A percentile compares a stretch with the other conserved stretches of the same genome.
These are phyloP conservation scores for Botryotinia narcissicola DNA, from an alignment of 2,329 filamentous ascomycete species.

Conservation along the genomic window DNA sequence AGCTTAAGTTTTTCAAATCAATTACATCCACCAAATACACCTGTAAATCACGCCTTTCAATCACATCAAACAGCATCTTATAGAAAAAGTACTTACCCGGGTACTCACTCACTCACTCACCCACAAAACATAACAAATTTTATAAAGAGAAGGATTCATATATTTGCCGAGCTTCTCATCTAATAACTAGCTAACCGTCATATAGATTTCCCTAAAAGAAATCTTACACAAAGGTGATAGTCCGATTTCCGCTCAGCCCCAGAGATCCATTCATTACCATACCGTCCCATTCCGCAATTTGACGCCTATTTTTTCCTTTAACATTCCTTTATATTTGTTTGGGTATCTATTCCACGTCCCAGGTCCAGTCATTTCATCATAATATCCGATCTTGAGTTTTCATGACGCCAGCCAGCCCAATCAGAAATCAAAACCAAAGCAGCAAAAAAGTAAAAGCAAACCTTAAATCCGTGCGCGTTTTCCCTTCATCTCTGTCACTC, in stretches of 20 bases:
- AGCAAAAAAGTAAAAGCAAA: not conserved
- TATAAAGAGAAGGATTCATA: not conserved
- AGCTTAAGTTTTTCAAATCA: too few relatives aligned
- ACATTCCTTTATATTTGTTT: not conserved
- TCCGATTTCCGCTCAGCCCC: not conserved
- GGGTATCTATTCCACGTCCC: not conserved
- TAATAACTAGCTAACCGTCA: not conserved
- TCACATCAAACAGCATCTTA: too few relatives aligned
- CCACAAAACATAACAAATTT: not conserved
- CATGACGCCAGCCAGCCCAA: not conserved
- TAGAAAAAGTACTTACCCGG: too few relatives aligned
- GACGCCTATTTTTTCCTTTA: not conserved
- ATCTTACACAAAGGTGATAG: not conserved
- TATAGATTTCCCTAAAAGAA: not conserved
- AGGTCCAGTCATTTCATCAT: not conserved
- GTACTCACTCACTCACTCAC: not conserved
- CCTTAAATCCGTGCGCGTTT: not conserved
- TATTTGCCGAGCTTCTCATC: not conserved
- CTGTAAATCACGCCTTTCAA: too few relatives aligned
- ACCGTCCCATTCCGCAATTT: not conserved
- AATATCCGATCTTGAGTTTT: not conserved
- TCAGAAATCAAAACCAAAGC: not conserved
- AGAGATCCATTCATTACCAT: not conserved
- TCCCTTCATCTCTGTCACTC: conserved; percentile 25
- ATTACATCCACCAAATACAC: too few relatives aligned